Percentiles rank a stretch among this genome's conserved stretches.
phyloP scores from a whole-genome alignment of 169 alveolate genomes.

The Eimeria maxima region DNA sequence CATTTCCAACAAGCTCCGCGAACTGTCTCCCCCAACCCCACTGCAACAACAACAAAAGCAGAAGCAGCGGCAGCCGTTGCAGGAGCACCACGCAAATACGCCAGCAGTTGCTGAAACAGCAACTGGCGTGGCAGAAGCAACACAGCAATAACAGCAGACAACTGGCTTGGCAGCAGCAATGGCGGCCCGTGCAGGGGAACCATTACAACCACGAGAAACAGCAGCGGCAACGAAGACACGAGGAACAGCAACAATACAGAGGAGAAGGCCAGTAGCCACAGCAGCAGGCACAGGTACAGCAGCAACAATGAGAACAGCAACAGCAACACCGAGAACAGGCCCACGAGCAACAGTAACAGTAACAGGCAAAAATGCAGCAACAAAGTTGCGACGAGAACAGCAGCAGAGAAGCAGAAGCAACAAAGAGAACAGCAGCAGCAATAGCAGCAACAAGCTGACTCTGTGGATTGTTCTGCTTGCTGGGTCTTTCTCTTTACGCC shows the following conservation, averaged over 20 bases:
- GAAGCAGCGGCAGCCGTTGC: conserved; percentile 5
- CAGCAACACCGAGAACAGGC: not conserved
- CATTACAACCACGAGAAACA: not conserved
- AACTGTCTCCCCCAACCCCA: not conserved
- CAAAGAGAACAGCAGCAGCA: not conserved
- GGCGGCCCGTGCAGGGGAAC: not conserved
- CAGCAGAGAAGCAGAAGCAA: not conserved
- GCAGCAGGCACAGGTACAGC: not conserved
- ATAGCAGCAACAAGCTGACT: not conserved
- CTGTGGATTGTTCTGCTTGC: not conserved
- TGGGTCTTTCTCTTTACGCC: not conserved
- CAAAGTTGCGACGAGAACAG: not conserved
- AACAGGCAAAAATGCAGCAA: not conserved
- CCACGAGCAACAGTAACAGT: not conserved
- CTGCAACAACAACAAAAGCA: not conserved
- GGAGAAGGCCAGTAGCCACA: not conserved
- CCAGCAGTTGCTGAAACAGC: conserved; percentile 8
- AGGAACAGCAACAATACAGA: not conserved
- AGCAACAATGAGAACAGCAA: not conserved
- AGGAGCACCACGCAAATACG: not conserved
- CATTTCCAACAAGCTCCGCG: not conserved
- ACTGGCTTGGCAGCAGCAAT: not conserved
- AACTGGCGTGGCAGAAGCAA: not conserved
- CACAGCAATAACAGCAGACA: not conserved
- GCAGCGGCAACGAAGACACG: not conserved